Evolutionary conservation across 1,284 basidiomycete species (phyloP), one percentile per base, ranked within the genome.

Genomic region (Phaffia rhodozyma): DNA sequence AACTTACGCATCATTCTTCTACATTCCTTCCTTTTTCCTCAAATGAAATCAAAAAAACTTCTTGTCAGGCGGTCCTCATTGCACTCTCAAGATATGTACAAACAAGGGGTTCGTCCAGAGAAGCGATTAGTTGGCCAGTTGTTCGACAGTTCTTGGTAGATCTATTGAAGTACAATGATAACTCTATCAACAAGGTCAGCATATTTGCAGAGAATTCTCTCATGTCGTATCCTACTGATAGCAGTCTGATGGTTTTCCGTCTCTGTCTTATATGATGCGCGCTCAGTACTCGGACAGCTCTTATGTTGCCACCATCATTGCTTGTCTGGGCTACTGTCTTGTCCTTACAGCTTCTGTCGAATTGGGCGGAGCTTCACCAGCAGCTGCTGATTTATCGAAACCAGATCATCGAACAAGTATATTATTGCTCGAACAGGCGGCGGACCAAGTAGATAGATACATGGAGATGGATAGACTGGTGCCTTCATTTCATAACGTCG

Each of bases 391-490:
- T 83, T 20, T 80, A 82, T 16, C 85, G 87, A 72, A 78, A 82
- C n/a, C 82, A 79, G 58, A 79, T 77, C 21, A 81, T 84, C 58
- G 82, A 84, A 66, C 86, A 79, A 69, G 87, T 69, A 77, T 78
- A 27, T 80, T 82, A 57, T 78, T 91, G 30, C 74, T 91, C 62
- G 83, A 85, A 67, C 83, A 86, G 67, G 87, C 87, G 0, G 73
- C 85, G 29, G 81, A 83, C 21, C 89, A 91, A 72, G 84, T 97
- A 50, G 90, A 94, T 72, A 82, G 94, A 47, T 92, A 93, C 73
- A 86, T 91, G 66, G 91, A 86, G 68, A 90, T 97, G 82, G 96
- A 99, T 74, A 82, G 91, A 63, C 80, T 98, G 21, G 93, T 98
- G 62, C 91, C 96, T 3, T 96, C 93, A 4, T 86, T 85, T 66